These are phyloP conservation scores for Pulveroboletus sp. DNA, from an alignment of 768 basidiomycete genomes.

Conservation along the genomic window DNA sequence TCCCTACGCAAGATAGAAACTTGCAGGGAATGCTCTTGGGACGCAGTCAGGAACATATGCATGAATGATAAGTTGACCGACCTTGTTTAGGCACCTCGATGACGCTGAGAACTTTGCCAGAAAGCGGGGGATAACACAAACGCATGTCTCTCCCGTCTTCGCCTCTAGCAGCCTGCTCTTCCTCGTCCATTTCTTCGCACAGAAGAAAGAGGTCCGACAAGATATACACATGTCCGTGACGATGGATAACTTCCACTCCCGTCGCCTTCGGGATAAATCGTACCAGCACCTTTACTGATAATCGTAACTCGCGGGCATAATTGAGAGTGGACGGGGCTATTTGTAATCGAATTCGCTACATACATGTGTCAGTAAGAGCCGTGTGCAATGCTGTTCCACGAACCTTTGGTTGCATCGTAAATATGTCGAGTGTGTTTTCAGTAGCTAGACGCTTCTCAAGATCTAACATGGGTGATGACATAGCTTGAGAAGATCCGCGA, in stretches of 20 bases:
- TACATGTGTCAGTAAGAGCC: slow-evolving; percentile 6
- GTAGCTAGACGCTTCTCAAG: slow-evolving; percentile 79
- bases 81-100: slow-evolving; percentile 59
- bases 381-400: slow-evolving; percentile 3
- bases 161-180: slow-evolving; percentile 50
- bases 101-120: slow-evolving; percentile 87
- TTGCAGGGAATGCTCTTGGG: slow-evolving; percentile 64
- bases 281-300: slow-evolving; percentile 67
- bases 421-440: slow-evolving; percentile 82
- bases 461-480: slow-evolving; percentile 61
- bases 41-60: slow-evolving; percentile 11
- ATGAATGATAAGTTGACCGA: slow-evolving; percentile 28
- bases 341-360: slow-evolving; percentile 83
- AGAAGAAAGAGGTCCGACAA: slow-evolving; percentile 91
- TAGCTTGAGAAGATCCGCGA: slow-evolving; percentile 47
- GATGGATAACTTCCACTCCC: slow-evolving; percentile 70
- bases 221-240: slow-evolving; percentile 77
- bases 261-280: slow-evolving; percentile 75
- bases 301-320: slow-evolving; percentile 73
- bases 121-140: slow-evolving; percentile 90
- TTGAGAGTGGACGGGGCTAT: slow-evolving; percentile 77
- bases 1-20: slow-evolving; percentile 89
- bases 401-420: slow-evolving; percentile 93
- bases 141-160: slow-evolving; percentile 77
- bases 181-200: slow-evolving; percentile 75